Percentiles rank a stretch among this genome's conserved stretches.
Evolutionary conservation across 2,329 filamentous ascomycete genomes (phyloP).

Genomic region (Fusarium haematococcum): DNA sequence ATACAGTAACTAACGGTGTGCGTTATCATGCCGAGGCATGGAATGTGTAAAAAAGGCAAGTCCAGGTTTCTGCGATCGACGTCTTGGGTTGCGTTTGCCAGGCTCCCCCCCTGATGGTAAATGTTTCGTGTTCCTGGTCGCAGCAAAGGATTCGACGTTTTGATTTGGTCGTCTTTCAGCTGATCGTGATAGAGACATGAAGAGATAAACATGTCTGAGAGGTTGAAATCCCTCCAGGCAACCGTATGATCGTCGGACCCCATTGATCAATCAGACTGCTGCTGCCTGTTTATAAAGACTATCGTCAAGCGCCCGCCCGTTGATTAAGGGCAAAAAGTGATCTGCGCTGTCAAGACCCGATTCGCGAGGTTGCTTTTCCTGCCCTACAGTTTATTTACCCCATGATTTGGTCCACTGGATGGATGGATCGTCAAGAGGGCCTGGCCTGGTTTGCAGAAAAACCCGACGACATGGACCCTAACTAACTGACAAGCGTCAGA

Average conservation of each 20-base stretch:
- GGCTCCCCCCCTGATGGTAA: neutral
- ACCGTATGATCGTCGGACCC: neutral
- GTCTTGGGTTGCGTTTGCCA: neutral
- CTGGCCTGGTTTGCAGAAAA: neutral
- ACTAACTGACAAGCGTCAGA: neutral
- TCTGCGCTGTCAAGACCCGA: slow-evolving; percentile 27
- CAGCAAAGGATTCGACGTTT: neutral
- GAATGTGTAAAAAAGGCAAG: neutral
- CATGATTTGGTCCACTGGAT: slow-evolving; percentile 27
- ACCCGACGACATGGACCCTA: neutral
- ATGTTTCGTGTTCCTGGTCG: neutral
- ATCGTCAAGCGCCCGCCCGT: neutral
- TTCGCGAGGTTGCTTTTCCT: slow-evolving; percentile 9
- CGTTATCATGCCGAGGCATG: neutral
- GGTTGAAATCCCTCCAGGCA: neutral
- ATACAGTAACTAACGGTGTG: neutral
- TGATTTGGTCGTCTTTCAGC: neutral
- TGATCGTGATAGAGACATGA: neutral
- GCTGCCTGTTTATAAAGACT: neutral
- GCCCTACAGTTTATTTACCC: slow-evolving; percentile 3
- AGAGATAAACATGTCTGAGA: neutral
- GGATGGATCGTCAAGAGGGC: slow-evolving; percentile 7
- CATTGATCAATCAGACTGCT: neutral
- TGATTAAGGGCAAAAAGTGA: slow-evolving; percentile 5
- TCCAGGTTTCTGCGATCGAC: neutral